Percentiles rank a stretch among this genome's conserved stretches.
Evolutionary conservation across 1,284 basidiomycete species (phyloP).

Genomic region (Cryptococcus wingfieldii): DNA sequence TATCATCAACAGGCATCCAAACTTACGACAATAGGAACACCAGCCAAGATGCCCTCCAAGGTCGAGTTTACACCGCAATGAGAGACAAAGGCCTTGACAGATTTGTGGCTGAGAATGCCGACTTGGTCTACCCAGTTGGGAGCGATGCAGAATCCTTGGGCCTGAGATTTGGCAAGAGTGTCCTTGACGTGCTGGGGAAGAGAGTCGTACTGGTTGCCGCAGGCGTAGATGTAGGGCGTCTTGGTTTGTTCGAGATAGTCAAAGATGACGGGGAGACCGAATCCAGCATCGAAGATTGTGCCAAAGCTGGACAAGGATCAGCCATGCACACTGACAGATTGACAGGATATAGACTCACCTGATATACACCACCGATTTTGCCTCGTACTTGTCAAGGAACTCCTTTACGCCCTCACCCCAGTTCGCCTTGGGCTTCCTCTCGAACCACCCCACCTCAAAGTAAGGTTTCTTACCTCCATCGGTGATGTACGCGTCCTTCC

Average conservation of each 20-base stretch:
- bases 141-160: constrained; percentile 7
- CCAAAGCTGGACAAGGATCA: constrained; percentile 8
- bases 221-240: constrained; percentile 14
- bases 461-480: constrained; percentile 6
- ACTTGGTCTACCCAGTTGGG: constrained; percentile 16
- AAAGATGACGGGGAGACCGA: constrained; percentile 3
- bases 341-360: constrained; percentile 5
- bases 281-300: constrained; percentile 12
- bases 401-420: constrained; percentile 12
- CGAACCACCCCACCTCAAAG: constrained; percentile 13
- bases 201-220: constrained; percentile 9
- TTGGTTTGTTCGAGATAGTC: constrained; percentile 2
- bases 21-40: constrained; percentile 15
- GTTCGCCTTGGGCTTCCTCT: constrained; percentile 1
- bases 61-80: constrained; percentile 17
- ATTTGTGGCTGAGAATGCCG: constrained; percentile 9
- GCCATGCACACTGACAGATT: background rate
- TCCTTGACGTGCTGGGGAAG: constrained; percentile 6
- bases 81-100: constrained; percentile 10
- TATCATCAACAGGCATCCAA: background rate
- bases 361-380: constrained; percentile 11
- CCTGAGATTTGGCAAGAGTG: constrained; percentile 2
- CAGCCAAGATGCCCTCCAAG: constrained; percentile 12
- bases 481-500: constrained; percentile 4
- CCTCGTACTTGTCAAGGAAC: constrained; percentile 10